These are phyloP conservation scores for Podospora australis DNA, from an alignment of 495 filamentous ascomycete genomes.

Conservation along the genomic window DNA sequence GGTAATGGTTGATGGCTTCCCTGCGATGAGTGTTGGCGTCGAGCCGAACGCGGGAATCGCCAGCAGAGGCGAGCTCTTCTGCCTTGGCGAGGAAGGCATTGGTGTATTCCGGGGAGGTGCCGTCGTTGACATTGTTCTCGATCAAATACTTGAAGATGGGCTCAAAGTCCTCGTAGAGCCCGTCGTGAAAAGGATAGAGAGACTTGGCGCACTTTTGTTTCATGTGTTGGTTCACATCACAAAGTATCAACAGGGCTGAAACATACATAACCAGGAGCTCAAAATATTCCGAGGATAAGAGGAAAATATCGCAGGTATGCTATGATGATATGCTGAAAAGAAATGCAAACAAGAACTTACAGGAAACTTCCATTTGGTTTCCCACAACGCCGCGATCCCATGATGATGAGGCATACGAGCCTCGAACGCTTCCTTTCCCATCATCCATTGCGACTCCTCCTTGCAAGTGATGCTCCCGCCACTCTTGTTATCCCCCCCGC, in stretches of 20 bases:
- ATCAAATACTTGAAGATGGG: slow-evolving; percentile 63
- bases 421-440: slow-evolving; percentile 37
- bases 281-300: background rate
- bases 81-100: slow-evolving; percentile 54
- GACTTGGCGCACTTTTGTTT: slow-evolving; percentile 47
- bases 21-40: slow-evolving; percentile 37
- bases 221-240: background rate
- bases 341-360: slow-evolving; percentile 31
- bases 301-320: background rate
- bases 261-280: background rate
- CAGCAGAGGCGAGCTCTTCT: slow-evolving; percentile 43
- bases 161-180: slow-evolving; percentile 61
- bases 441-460: slow-evolving; percentile 23
- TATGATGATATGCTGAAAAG: background rate
- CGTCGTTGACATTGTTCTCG: slow-evolving; percentile 54
- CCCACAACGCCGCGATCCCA: slow-evolving; percentile 69
- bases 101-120: slow-evolving; percentile 58
- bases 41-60: slow-evolving; percentile 41
- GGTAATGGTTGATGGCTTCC: slow-evolving; percentile 55
- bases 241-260: background rate
- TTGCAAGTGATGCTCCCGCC: too few relatives aligned
- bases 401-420: slow-evolving; percentile 55
- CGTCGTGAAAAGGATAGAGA: slow-evolving; percentile 77
- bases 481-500: background rate
- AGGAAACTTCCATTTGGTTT: slow-evolving; percentile 71